Percentiles rank a stretch among this genome's conserved stretches.
phyloP scores from a whole-genome alignment of 352 stramenopile genomes.

The Globisporangium camurandrum region DNA sequence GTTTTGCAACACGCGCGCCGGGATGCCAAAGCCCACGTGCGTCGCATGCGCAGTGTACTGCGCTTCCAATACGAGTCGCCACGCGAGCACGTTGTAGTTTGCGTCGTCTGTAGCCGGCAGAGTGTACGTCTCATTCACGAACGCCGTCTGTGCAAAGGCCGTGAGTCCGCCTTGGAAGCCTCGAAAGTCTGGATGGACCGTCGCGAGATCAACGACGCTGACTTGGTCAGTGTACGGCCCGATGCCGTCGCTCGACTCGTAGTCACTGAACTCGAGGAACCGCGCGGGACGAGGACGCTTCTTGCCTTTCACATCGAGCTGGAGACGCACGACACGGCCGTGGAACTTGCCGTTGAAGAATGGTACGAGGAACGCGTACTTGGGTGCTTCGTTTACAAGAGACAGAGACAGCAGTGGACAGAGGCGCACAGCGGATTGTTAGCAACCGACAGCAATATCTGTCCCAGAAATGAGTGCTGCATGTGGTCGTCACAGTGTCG shows the following conservation, averaged over 20 bases:
- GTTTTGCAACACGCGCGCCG: constrained; percentile 22
- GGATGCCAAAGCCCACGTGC: constrained; percentile 27
- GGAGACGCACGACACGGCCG: constrained; percentile 46
- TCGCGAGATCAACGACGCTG: constrained; percentile 42
- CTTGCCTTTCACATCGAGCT: constrained; percentile 67
- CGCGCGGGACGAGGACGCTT: constrained; percentile 63
- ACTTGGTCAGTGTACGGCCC: constrained; percentile 60
- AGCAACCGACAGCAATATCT: background rate
- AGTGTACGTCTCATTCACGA: constrained; percentile 61
- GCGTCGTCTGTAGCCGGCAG: constrained; percentile 35
- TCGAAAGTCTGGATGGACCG: constrained; percentile 34
- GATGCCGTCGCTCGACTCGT: constrained; percentile 53
- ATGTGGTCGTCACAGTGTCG: no score
- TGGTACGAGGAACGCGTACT: constrained; percentile 65
- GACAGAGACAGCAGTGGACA: background rate
- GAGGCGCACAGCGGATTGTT: background rate
- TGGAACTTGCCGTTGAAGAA: constrained; percentile 69
- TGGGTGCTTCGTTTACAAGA: constrained; percentile 32
- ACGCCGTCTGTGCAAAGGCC: constrained; percentile 34
- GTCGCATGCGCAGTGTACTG: constrained; percentile 35
- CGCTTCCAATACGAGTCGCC: constrained; percentile 39
- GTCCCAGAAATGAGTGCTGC: no score
- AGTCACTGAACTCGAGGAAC: constrained; percentile 77
- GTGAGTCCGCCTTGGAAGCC: constrained; percentile 63
- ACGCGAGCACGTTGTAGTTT: constrained; percentile 35